Evolutionary conservation across 345 rosid genomes (phyloP).

Genomic region (Microthlaspi erraticum): DNA sequence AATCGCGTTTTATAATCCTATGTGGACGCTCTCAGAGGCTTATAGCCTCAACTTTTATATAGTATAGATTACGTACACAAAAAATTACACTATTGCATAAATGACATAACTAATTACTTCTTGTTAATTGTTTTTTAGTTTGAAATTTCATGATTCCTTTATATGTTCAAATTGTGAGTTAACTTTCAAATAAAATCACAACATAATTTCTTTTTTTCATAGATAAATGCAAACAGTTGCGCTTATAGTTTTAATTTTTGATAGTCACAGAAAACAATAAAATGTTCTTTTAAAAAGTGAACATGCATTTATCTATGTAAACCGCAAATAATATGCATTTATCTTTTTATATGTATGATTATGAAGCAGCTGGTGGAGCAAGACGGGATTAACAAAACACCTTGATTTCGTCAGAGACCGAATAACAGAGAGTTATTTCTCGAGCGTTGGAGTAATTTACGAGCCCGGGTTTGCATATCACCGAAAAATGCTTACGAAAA

Average conservation of each 20-base stretch:
- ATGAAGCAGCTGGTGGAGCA: constrained; percentile 51
- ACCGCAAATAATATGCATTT: background rate
- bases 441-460: constrained; percentile 33
- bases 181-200: background rate
- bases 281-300: background rate
- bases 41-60: no score
- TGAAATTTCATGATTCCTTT: background rate
- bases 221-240: background rate
- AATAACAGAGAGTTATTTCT: constrained; percentile 40
- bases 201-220: background rate
- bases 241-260: background rate
- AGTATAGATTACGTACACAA: no score
- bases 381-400: constrained; percentile 29
- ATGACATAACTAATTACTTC: background rate
- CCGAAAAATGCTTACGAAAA: constrained; percentile 29
- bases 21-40: no score
- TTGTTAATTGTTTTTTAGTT: background rate
- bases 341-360: background rate
- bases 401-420: constrained; percentile 41
- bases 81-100: background rate
- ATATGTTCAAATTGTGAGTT: background rate
- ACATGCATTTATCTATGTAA: background rate
- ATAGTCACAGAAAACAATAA: background rate
- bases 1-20: no score
- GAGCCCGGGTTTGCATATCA: constrained; percentile 37